Evolutionary conservation across 176 grass and related monocot genomes (phyloP).

Genomic region (Aegilops speltoides): DNA sequence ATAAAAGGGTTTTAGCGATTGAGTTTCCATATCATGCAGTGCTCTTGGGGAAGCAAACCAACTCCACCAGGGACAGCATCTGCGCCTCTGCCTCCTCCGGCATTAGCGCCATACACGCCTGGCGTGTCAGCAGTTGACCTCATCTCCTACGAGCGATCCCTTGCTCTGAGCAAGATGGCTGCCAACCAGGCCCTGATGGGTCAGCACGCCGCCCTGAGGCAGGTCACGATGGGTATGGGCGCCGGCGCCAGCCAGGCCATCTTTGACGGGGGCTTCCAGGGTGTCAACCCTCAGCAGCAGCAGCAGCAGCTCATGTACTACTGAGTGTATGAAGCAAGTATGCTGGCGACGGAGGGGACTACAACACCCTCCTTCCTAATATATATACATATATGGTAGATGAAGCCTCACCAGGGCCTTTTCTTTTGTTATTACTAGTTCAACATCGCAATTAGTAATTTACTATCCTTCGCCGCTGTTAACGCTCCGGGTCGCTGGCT

Average conservation of each 20-base stretch:
- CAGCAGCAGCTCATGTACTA: slow-evolving; percentile 92
- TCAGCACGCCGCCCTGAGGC: slow-evolving; percentile 69
- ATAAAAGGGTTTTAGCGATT: not conserved
- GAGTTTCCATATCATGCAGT: slow-evolving; percentile 46
- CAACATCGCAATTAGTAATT: slow-evolving; percentile 19
- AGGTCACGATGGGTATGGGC: slow-evolving; percentile 56
- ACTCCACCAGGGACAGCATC: slow-evolving; percentile 82
- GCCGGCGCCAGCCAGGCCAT: slow-evolving; percentile 72
- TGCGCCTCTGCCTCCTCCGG: slow-evolving; percentile 71
- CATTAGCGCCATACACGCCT: slow-evolving; percentile 31
- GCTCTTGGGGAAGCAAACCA: slow-evolving; percentile 98
- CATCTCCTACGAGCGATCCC: slow-evolving; percentile 66
- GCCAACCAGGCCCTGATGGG: slow-evolving; percentile 61
- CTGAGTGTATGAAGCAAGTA: slow-evolving; percentile 41
- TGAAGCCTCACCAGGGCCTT: slow-evolving; percentile 32
- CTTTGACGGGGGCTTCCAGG: slow-evolving; percentile 74
- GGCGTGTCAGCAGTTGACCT: slow-evolving; percentile 65
- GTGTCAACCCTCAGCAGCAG: slow-evolving; percentile 27
- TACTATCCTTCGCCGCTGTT: not conserved
- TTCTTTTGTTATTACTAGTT: not conserved
- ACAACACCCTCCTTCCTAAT: slow-evolving; percentile 23
- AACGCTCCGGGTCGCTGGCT: not conserved
- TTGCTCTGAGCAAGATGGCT: slow-evolving; percentile 73
- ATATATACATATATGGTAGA: slow-evolving; percentile 44
- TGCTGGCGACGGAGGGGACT: not conserved